Conservation (phyloP, 305 asterid genomes). For the Petunia hybrid region DNA sequence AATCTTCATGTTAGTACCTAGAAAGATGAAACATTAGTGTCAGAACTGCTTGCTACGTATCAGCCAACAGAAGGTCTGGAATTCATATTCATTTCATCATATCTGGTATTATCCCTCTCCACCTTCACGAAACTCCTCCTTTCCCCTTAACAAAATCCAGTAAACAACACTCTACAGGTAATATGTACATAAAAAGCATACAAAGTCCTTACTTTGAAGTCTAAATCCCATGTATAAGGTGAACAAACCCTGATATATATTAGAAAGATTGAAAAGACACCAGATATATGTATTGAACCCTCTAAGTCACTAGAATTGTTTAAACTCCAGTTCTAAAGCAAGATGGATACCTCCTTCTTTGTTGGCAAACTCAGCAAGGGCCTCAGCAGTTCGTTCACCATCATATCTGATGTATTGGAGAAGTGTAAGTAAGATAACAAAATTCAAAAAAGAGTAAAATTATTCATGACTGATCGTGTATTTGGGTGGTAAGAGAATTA, state of each 20-base stretch:
- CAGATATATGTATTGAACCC: neutral
- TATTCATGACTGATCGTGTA: neutral
- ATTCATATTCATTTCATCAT: neutral
- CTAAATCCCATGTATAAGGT: neutral
- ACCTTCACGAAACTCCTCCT: too few species aligned
- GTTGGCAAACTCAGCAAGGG: conserved; percentile 83
- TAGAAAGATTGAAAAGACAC: too few species aligned
- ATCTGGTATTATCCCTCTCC: too few species aligned
- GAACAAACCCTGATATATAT: too few species aligned
- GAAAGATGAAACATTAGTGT: conserved; percentile 21
- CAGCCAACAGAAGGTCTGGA: neutral
- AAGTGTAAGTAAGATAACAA: conserved; percentile 30
- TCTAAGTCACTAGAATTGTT: neutral
- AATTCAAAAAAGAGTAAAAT: neutral
- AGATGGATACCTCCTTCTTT: conserved; percentile 71
- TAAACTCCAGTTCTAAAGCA: conserved; percentile 8
- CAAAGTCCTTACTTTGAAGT: too few species aligned
- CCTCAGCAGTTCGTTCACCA: conserved; percentile 83
- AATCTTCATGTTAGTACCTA: conserved; percentile 90
- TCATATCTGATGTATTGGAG: conserved; percentile 66
- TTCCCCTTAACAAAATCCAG: too few species aligned
- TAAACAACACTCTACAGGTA: too few species aligned
- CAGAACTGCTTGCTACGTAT: conserved; percentile 22
- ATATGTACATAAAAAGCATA: too few species aligned
- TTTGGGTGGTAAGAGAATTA: too few species aligned